phyloP scores from a whole-genome alignment of 2,329 filamentous ascomycete genomes.

The Metarhizium sp. region DNA sequence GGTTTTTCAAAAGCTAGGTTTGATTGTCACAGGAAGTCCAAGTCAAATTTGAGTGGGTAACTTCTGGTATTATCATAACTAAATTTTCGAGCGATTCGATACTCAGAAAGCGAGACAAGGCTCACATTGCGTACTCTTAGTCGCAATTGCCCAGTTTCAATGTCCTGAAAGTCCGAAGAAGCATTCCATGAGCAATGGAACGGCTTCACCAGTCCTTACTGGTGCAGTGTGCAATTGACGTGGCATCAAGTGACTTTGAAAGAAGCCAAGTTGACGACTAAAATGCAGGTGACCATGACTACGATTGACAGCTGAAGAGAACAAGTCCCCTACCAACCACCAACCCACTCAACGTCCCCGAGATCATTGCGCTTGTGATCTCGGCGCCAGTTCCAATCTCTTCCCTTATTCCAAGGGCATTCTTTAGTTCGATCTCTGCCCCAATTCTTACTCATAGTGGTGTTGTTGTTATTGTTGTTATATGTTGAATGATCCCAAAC shows the following conservation, averaged over 20 bases:
- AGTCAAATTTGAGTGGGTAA: constrained; percentile 46
- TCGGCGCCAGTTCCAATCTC: constrained; percentile 54
- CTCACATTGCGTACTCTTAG: constrained; percentile 20
- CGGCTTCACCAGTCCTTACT: not conserved
- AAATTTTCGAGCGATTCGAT: constrained; percentile 39
- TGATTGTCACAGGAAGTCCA: too few species aligned
- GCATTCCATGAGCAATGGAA: not conserved
- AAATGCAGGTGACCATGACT: constrained; percentile 34
- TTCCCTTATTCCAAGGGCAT: constrained; percentile 47
- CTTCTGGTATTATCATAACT: constrained; percentile 51
- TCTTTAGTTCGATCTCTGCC: constrained; percentile 40
- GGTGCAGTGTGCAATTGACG: not conserved
- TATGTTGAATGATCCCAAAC: constrained; percentile 36
- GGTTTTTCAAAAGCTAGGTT: too few species aligned
- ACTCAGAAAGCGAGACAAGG: constrained; percentile 56
- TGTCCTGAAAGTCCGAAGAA: constrained; percentile 1
- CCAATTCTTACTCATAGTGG: constrained; percentile 9
- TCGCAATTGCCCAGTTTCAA: not conserved
- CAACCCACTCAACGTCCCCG: constrained; percentile 88
- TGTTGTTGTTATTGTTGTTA: constrained; percentile 21
- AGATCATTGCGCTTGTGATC: constrained; percentile 53
- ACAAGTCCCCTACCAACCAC: constrained; percentile 65
- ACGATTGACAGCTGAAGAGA: constrained; percentile 47
- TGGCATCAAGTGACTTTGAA: not conserved
- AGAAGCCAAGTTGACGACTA: constrained; percentile 2